phyloP scores from a whole-genome alignment of 768 basidiomycete genomes.

The Boletus eberwhitei region DNA sequence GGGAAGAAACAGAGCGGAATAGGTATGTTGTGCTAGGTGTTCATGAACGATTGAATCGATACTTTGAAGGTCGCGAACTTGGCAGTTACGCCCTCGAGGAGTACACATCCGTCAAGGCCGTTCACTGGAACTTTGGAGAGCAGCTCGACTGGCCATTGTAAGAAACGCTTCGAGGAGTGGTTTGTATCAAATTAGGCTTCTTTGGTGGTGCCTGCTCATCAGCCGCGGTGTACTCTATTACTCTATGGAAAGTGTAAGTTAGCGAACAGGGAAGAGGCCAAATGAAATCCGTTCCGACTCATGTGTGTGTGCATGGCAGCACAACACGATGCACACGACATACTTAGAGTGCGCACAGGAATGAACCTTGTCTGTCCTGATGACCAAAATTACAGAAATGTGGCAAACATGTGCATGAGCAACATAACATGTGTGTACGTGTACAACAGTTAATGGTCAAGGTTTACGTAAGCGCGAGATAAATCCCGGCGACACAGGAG shows the following conservation, averaged over 20 bases:
- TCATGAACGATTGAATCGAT: slow-evolving; percentile 8
- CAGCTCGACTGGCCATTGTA: slow-evolving; percentile 75
- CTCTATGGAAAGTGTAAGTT: slow-evolving; percentile 17
- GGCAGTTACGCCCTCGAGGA: slow-evolving; percentile 83
- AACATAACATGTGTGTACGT: slow-evolving; percentile 5
- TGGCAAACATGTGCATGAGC: slow-evolving; percentile 25
- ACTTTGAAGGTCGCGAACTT: slow-evolving; percentile 72
- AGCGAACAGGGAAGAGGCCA: not conserved
- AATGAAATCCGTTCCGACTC: slow-evolving; percentile 13
- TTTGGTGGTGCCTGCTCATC: not conserved
- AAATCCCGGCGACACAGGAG: not conserved
- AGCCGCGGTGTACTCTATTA: slow-evolving; percentile 4
- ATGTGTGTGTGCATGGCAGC: slow-evolving; percentile 1
- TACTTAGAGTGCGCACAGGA: slow-evolving; percentile 12
- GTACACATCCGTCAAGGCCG: slow-evolving; percentile 77
- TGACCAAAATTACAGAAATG: slow-evolving; percentile 19
- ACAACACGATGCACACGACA: slow-evolving; percentile 1
- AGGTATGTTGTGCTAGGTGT: slow-evolving; percentile 38
- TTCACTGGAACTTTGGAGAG: slow-evolving; percentile 89
- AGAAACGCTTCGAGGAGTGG: not conserved
- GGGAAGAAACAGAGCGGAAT: slow-evolving; percentile 93
- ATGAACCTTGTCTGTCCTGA: slow-evolving; percentile 1
- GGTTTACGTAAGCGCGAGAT: not conserved
- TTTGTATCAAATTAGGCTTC: not conserved
- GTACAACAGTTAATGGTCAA: not conserved